Conservation (phyloP, 2,329 filamentous ascomycete species). For the Xylariaceae sp. region DNA sequence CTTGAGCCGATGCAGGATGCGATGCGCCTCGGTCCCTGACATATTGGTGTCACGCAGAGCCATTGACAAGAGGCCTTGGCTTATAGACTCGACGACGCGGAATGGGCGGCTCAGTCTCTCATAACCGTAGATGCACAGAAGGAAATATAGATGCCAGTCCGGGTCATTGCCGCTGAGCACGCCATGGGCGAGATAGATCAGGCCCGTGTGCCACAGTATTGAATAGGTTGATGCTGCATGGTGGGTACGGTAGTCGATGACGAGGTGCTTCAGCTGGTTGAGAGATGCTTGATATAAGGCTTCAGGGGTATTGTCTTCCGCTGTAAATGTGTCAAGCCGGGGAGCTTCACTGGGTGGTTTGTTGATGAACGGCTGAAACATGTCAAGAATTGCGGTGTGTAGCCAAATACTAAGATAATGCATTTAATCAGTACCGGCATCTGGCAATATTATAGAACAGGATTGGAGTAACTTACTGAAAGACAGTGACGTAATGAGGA, state of each 20-base stretch:
- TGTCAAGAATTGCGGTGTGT: slow-evolving; percentile 34
- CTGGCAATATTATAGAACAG: too few species aligned
- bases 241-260: slow-evolving; percentile 32
- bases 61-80: slow-evolving; percentile 34
- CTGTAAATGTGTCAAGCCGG: slow-evolving; percentile 30
- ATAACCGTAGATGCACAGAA: slow-evolving; percentile 37
- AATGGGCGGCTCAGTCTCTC: slow-evolving; percentile 32
- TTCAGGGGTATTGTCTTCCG: slow-evolving; percentile 25
- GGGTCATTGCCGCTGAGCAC: slow-evolving; percentile 27
- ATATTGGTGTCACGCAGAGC: slow-evolving; percentile 32
- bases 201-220: slow-evolving; percentile 37
- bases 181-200: slow-evolving; percentile 37
- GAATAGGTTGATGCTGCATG: slow-evolving; percentile 32
- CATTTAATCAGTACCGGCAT: not conserved
- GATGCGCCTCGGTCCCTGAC: slow-evolving; percentile 24
- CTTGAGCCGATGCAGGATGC: slow-evolving; percentile 29
- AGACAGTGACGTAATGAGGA: slow-evolving; percentile 32
- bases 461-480: slow-evolving; percentile 31
- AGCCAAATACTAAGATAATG: slow-evolving; percentile 35
- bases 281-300: slow-evolving; percentile 32
- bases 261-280: slow-evolving; percentile 35
- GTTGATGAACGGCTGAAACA: slow-evolving; percentile 29
- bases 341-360: slow-evolving; percentile 1
- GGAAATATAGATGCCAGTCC: slow-evolving; percentile 33
- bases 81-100: slow-evolving; percentile 33